Evolutionary conservation across 805 yeast species (phyloP).

Genomic region (Candida chauliodis): DNA sequence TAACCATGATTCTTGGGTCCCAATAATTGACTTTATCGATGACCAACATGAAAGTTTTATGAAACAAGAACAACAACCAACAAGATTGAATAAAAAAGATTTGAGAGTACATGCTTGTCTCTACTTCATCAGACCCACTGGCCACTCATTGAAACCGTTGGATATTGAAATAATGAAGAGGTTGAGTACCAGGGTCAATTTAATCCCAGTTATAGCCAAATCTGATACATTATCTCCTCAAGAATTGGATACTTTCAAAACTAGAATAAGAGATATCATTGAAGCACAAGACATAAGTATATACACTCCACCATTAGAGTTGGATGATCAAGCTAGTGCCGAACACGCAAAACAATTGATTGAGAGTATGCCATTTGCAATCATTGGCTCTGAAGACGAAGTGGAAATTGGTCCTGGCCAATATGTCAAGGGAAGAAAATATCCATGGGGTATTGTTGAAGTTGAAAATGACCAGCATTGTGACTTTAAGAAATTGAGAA

Average conservation of each 20-base stretch:
- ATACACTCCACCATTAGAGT: constrained; percentile 79
- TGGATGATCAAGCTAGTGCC: constrained; percentile 69
- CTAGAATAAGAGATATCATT: constrained; percentile 75
- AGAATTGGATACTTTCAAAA: constrained; percentile 67
- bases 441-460: constrained; percentile 89
- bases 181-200: constrained; percentile 72
- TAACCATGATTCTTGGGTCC: constrained; percentile 82
- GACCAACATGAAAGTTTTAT: constrained; percentile 85
- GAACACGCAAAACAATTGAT: constrained; percentile 79
- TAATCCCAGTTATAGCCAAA: constrained; percentile 86
- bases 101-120: constrained; percentile 87
- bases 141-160: constrained; percentile 80
- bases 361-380: constrained; percentile 84
- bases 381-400: constrained; percentile 74
- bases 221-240: constrained; percentile 77
- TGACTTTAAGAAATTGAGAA: constrained; percentile 79
- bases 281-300: constrained; percentile 80
- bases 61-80: constrained; percentile 94
- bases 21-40: constrained; percentile 83
- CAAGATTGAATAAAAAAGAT: constrained; percentile 62
- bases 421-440: constrained; percentile 72
- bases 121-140: constrained; percentile 88
- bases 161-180: constrained; percentile 89
- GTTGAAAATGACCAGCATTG: constrained; percentile 84
- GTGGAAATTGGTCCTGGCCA: constrained; percentile 61